phyloP scores from a whole-genome alignment of 208 protist species.

The Trypanosoma cruzi region DNA sequence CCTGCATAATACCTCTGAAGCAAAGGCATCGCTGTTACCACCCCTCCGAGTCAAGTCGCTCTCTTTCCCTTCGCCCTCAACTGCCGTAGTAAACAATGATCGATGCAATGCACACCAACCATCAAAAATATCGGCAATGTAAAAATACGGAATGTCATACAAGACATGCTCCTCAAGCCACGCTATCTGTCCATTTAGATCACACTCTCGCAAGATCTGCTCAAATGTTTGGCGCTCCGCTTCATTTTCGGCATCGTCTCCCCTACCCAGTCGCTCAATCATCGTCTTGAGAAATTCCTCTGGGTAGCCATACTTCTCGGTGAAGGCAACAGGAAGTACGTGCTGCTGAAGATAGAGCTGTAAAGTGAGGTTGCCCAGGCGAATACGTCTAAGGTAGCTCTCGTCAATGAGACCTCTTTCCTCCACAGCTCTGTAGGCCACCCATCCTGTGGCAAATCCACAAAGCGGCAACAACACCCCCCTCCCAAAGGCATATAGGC shows the following conservation, averaged over 20 bases:
- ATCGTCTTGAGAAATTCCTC: conserved; percentile 46
- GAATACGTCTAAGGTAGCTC: conserved; percentile 40
- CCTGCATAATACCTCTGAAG: conserved; percentile 57
- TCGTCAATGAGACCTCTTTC: conserved; percentile 44
- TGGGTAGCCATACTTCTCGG: conserved; percentile 61
- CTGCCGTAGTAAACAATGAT: conserved; percentile 29
- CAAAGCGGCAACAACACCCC: conserved; percentile 43
- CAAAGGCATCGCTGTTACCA: conserved; percentile 40
- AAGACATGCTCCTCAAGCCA: conserved; percentile 83
- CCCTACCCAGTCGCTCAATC: conserved; percentile 54
- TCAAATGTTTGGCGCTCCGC: conserved; percentile 75
- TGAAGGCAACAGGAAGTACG: conserved; percentile 46
- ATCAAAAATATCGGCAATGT: conserved; percentile 87
- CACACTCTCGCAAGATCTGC: conserved; percentile 74
- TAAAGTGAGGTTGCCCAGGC: conserved; percentile 60
- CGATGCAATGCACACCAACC: conserved; percentile 73
- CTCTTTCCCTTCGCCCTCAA: background rate
- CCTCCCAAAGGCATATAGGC: conserved; percentile 6
- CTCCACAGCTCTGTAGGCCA: conserved; percentile 44
- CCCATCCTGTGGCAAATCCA: conserved; percentile 76
- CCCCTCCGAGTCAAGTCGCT: background rate
- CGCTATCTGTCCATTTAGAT: conserved; percentile 66
- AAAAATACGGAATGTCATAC: conserved; percentile 91
- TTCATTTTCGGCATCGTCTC: conserved; percentile 35
- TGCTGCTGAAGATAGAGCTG: conserved; percentile 51